Evolutionary conservation across 371 early-diverging fungal species (phyloP), one percentile per base, ranked within the genome.

Genomic region (Mortierella sp.): DNA sequence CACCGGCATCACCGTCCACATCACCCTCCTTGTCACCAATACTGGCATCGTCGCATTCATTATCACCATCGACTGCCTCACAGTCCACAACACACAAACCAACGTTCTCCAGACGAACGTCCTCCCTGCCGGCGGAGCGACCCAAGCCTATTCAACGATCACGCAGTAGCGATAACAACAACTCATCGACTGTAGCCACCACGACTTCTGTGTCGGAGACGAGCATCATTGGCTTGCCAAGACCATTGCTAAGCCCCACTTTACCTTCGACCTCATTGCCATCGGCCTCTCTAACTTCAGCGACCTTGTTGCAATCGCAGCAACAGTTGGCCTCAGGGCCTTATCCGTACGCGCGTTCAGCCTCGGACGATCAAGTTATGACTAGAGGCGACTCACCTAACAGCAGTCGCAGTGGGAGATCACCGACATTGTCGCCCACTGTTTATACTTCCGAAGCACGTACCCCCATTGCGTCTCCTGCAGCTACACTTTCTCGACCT

Each of bases 181-280:
- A 9, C 39, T n/a, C 27, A 47, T 32, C 52, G 11, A 7, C 52
- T 37, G 14, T 42, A 43, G 5, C 42, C 23, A 30, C 15, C 42
- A 19, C 56, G 37, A n/a, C 32, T 12, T 57, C 58, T 9, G 63
- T 63, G 17, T 54, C 63, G 6, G 49, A 63, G 41, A 46, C 63
- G 5, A 63, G 53, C 23, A 63, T 63, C 41, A 63, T 63, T 32
- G 66, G 68, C 24, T 55, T 68, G 3, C 68, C 68, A 17, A 54
- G 68, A 31, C 68, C 68, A 1, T 28, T 68, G 12, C 34, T 60
- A 11, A 54, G 43, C 24, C 28, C 60, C 4, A 9, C 30, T 15
- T 44, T 44, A 1, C 31, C 56, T 0, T 42, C 64, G 8, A 1
- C 56, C 17, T 28, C 11, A 11, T 43, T 44, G 26, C 21, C 64